phyloP scores from a whole-genome alignment of 75 land plant genomes.

The Pseudotsuga menziesii region DNA sequence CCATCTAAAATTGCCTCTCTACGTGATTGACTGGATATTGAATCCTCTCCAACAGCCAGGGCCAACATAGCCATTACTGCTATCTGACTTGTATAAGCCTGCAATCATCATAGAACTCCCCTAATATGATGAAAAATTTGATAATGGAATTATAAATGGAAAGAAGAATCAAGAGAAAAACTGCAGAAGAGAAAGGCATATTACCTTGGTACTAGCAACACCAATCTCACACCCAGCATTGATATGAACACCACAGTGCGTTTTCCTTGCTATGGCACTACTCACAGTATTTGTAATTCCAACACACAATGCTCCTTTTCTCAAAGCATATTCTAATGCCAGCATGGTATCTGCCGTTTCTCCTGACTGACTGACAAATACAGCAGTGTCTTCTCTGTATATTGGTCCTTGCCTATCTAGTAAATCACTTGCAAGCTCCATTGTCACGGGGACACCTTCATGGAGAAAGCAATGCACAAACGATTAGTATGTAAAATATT shows the following conservation, averaged over 20 bases:
- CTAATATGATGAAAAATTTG: background rate
- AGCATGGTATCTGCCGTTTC: constrained; percentile 96
- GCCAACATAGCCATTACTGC: constrained; percentile 97
- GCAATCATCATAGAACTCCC: background rate
- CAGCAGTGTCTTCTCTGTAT: constrained; percentile 93
- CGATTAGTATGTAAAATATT: background rate
- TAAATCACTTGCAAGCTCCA: constrained; percentile 97
- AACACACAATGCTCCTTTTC: constrained; percentile 95
- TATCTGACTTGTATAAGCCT: constrained; percentile 99
- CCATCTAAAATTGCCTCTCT: constrained; percentile 79
- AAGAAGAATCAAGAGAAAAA: background rate
- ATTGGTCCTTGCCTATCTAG: constrained; percentile 93
- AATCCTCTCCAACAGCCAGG: constrained; percentile 87
- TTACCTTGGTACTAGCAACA: constrained; percentile 98
- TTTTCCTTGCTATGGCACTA: constrained; percentile 91
- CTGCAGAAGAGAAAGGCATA: background rate
- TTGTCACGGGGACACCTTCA: constrained; percentile 81
- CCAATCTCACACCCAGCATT: constrained; percentile 99
- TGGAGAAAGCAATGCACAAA: constrained; percentile 1
- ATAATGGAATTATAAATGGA: background rate
- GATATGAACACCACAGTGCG: constrained; percentile 97
- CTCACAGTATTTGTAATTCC: constrained; percentile 99
- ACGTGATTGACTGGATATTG: constrained; percentile 66
- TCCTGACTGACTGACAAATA: constrained; percentile 99
- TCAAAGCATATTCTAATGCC: constrained; percentile 83